Base-by-base conservation (phyloP, 805 yeast genomes). In the Blastobotrys chiropterorum region DNA sequence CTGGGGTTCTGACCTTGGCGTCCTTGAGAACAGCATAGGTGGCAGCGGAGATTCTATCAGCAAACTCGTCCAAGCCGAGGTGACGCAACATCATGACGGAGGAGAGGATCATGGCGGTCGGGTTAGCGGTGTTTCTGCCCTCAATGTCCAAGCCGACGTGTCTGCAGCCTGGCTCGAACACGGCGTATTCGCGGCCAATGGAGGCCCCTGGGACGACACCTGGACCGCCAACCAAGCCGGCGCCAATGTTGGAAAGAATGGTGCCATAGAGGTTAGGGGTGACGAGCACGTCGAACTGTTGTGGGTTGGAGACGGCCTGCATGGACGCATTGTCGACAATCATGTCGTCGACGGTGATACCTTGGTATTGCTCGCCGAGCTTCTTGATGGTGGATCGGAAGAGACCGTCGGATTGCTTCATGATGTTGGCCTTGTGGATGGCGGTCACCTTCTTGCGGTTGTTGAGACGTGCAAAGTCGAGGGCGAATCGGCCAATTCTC, bases 91-190 rank as follows among this genome's bases (percentile, higher is more conserved):
- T 72, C 85, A 92, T 82, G 58, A 90, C 75, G 45, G 96, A 81
- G 54, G 97, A 88, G 66, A 94, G 78, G 65, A 92, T 86, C 92
- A 92, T 86, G 62, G 97, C 98, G 56, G 97, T 88, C 70, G 99
- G 99, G 83, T 92, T 92, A 59, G 98, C 98, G 59, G 88, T 79
- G 78, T 89, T 86, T 74, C 87, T 81, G 68, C 96, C 97, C 79
- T 87, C 80, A 71, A 94, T 87, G 73, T 92, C 97, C 64, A 92
- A 79, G 74, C 98, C 98, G 66, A 90, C 98, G 78, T 90, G 98
- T 81, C 99, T 87, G 77, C 97, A 90, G 75, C 98, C 99, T 66
- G 99, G 98, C 79, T 92, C 99, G 73, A 94, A 92, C 56, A 92
- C 95, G 52, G 98, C 98, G 72, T 85, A 85, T 66, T 92, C 97